Base-by-base conservation (phyloP, 2,329 filamentous ascomycete species). In the Stagonosporopsis rhizophila region DNA sequence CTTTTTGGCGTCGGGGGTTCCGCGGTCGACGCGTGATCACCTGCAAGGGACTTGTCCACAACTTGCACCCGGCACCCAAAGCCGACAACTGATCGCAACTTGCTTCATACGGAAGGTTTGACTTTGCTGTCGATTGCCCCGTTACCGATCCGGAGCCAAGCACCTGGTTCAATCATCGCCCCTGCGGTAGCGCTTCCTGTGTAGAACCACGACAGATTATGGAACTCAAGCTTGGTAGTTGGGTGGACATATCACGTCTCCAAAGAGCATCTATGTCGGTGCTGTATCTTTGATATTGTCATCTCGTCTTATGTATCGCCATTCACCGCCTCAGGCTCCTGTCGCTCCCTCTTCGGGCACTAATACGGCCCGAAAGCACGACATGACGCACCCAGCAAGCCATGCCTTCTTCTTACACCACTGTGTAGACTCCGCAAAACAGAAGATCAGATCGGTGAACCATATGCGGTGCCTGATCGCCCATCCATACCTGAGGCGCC, bases 1-100 rank as follows among this genome's bases (percentile, higher is more conserved):
- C 37, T 44, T 54, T 46, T 44, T 58, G 52, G 46, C 55, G 51
- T 25, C 34, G 27, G 12, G 6, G 15, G 30, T 32, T 32, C 30
- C 14, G 30, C 30, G 30, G 14, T 20, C 23, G 44, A 62, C 61
- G 63, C 61, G 60, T 54, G 48, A 56, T 64, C 61, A 64, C 56
- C 50, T 64, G 62, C 48, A 47, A 27, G 30, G 40, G n/a, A 30
- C 19, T 35, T 23, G 23, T 8, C 4, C 38, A 38, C 37, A 28
- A 23, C 34, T 32, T 15, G 30, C 19, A 22, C 37, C 27, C 52
- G 52, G 41, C 20, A 46, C 22, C n/a, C 40, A 42, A 17, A 14
- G n/a, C 40, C 40, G 40, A 20, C 41, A 30, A 32, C 17, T 42
- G 41, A 11, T 32, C 39, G 39, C 40, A 41, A 56, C 45, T 30